Conservation (phyloP, 176 grass and related monocot species). For the Lolium multiflorum region DNA sequence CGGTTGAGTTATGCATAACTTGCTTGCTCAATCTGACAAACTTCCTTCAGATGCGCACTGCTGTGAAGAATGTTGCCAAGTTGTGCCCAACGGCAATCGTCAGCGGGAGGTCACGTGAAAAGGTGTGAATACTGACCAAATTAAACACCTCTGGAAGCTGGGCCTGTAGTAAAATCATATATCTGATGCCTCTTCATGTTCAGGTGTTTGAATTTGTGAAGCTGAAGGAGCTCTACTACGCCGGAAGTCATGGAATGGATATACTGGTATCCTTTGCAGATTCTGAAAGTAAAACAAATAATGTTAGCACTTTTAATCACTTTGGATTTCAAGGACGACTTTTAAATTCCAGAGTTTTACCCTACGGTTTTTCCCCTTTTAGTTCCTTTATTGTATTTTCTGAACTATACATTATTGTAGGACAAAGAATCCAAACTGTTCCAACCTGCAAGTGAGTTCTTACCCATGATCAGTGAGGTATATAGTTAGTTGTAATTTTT, state of each 20-base stretch:
- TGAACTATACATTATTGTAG: constrained; percentile 30
- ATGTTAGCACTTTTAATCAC: constrained; percentile 1
- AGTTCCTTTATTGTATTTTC: neutral
- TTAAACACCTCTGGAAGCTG: too few relatives aligned
- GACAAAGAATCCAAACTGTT: constrained; percentile 53
- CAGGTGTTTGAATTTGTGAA: constrained; percentile 75
- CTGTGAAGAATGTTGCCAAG: constrained; percentile 64
- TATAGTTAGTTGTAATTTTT: neutral
- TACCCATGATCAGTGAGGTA: constrained; percentile 77
- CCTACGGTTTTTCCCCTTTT: neutral
- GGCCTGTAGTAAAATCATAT: neutral
- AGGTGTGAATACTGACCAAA: constrained; percentile 25
- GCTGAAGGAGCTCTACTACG: constrained; percentile 70
- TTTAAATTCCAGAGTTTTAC: neutral
- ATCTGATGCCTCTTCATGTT: neutral
- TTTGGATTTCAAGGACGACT: neutral
- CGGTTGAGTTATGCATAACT: neutral
- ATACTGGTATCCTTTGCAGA: constrained; percentile 48
- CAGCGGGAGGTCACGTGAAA: constrained; percentile 72
- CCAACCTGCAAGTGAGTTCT: constrained; percentile 70
- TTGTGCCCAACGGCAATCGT: constrained; percentile 64
- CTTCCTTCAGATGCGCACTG: constrained; percentile 55
- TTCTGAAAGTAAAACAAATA: constrained; percentile 29
- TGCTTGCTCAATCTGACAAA: neutral
- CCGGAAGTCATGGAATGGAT: constrained; percentile 83